Evolutionary conservation across 495 filamentous ascomycete genomes (phyloP).

Genomic region (Tuber melanosporum): DNA sequence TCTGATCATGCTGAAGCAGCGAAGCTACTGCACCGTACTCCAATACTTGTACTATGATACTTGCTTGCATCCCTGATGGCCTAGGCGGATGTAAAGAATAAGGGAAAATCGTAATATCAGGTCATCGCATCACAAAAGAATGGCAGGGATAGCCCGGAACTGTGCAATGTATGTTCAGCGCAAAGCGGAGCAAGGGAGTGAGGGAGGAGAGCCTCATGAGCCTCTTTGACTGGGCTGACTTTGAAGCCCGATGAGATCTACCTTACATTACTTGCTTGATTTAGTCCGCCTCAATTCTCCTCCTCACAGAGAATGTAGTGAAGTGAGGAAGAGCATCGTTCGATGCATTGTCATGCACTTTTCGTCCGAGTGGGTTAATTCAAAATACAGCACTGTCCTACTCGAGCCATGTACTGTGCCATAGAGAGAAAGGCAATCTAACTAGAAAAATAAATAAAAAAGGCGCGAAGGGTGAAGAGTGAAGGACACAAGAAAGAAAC

Average conservation of each 20-base stretch:
- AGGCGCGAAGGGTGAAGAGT: background rate
- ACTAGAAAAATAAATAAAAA: background rate
- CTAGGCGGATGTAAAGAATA: background rate
- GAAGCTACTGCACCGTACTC: background rate
- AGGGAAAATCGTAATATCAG: background rate
- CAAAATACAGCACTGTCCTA: background rate
- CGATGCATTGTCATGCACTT: background rate
- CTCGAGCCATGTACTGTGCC: background rate
- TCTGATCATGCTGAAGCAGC: background rate
- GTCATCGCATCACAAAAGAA: background rate
- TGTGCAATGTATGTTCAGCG: background rate
- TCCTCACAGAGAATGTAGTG: background rate
- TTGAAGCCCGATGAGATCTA: slow-evolving; percentile 3
- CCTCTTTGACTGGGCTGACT: background rate
- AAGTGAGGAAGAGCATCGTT: background rate
- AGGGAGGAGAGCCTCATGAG: background rate
- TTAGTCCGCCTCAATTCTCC: background rate
- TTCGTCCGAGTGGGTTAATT: background rate
- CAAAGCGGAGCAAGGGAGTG: background rate
- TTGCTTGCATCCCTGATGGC: background rate
- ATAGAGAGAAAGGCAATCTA: background rate
- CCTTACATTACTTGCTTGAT: background rate
- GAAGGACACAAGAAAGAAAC: background rate
- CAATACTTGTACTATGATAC: background rate
- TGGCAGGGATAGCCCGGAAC: background rate